Base-by-base conservation (phyloP, 2,329 filamentous ascomycete genomes). In the Nemania sp. region DNA sequence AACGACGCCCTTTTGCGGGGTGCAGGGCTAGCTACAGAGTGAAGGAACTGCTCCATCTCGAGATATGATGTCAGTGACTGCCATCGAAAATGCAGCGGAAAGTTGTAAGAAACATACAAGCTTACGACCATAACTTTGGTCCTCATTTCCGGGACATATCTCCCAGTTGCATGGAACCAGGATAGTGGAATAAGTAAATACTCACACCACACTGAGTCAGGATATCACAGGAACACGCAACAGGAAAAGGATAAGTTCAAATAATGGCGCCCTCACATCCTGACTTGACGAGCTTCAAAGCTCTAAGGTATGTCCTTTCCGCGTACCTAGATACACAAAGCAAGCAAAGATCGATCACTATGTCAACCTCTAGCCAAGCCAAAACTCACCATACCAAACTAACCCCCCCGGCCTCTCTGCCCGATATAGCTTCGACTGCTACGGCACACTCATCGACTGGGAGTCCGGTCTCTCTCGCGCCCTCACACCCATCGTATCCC, bases 381-480 rank as follows among this genome's bases (percentile, higher is more conserved):
- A 30, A 37, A 28, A n/a, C 30, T 12, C 30, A 19, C 28, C 4
- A 41, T 12, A 14, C 8, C 6, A 45, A 26, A 49, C 45, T 59
- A 14, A 55, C 24, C 14, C 3, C 15, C 12, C 20, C 15, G 17
- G 2, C 11, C 2, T 12, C n/a, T n/a, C n/a, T n/a, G n/a, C n/a
- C n/a, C n/a, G n/a, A n/a, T 26, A 6, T 28, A 85, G 83, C 64
- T 91, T 92, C 72, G 89, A 93, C 72, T 84, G 88, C 74, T 92
- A 89, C 70, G 88, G 89, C 69, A 93, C 89, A 0, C 79, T 92
- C 3, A 82, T 92, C 56, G 87, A 92, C 75, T 91, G 87, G 88
- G 86, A 91, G 68, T 68, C 74, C n/a, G 87, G 87, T 54, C 80
- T 90, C 52, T 70, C 80, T 46, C 60, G 70, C 2, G 76, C 80